phyloP scores from a whole-genome alignment of 2,329 filamentous ascomycete species.

The Cordyceps cateniannulata region DNA sequence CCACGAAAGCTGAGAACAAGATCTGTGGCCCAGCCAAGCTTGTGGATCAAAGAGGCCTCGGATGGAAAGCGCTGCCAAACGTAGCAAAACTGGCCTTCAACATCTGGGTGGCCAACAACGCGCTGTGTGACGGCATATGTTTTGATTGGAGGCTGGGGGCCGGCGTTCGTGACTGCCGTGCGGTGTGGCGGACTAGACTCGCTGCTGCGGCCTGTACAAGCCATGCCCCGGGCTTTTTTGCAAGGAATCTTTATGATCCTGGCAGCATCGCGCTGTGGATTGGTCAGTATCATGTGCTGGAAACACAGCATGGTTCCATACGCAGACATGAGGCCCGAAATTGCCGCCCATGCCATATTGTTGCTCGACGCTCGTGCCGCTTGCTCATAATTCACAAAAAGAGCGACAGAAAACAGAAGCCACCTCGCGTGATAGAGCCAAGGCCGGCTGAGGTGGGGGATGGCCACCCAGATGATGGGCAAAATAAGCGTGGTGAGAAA shows the following conservation, averaged over 20 bases:
- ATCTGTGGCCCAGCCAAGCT: slow-evolving; percentile 51
- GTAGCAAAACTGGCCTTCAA: slow-evolving; percentile 36
- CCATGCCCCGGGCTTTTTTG: neutral
- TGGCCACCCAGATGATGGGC: slow-evolving; percentile 47
- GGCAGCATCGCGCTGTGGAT: slow-evolving; percentile 50
- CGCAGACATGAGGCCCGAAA: slow-evolving; percentile 39
- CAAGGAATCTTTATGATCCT: slow-evolving; percentile 32
- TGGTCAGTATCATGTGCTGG: slow-evolving; percentile 45
- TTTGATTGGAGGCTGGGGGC: neutral
- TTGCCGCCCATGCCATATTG: slow-evolving; percentile 46
- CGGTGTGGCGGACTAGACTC: neutral
- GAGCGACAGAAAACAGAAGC: slow-evolving; percentile 38
- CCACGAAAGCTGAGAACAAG: slow-evolving; percentile 49
- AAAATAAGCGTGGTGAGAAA: slow-evolving; percentile 42
- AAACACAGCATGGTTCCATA: slow-evolving; percentile 46
- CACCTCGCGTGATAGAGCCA: slow-evolving; percentile 45
- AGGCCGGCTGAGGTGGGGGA: slow-evolving; percentile 45
- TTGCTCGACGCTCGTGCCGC: slow-evolving; percentile 38
- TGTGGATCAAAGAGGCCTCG: slow-evolving; percentile 38
- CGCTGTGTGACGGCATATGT: neutral
- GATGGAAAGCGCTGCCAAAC: slow-evolving; percentile 56
- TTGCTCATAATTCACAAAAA: slow-evolving; percentile 38
- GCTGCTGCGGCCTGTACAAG: neutral
- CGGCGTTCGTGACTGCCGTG: neutral
- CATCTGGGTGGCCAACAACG: neutral